Conservation (phyloP, 148 eudicot genomes). For the Cornus suecica region DNA sequence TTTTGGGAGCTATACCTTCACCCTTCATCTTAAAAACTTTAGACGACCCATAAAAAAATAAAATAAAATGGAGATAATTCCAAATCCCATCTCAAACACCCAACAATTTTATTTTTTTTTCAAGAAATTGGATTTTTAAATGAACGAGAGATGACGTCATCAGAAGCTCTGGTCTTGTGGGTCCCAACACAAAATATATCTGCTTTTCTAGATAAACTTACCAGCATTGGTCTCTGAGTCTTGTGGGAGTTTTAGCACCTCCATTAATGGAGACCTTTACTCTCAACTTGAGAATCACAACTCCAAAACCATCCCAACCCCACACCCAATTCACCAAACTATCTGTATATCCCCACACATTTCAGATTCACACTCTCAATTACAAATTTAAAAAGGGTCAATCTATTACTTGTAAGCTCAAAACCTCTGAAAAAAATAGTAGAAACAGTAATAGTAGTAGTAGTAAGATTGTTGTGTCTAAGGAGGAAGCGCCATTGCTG, state of each 20-base stretch:
- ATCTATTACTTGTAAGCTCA: constrained; percentile 40
- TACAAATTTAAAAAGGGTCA: constrained; percentile 7
- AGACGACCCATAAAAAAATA: no score
- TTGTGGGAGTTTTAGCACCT: neutral
- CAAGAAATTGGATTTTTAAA: no score
- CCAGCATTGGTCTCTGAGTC: neutral
- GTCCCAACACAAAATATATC: neutral
- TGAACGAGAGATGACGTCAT: no score
- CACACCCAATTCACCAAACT: constrained; percentile 31
- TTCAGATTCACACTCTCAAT: constrained; percentile 16
- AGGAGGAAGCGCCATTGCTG: constrained; percentile 53
- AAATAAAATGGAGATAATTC: no score
- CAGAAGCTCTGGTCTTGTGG: no score
- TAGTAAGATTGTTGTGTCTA: constrained; percentile 44
- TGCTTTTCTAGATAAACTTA: neutral
- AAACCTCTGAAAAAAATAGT: constrained; percentile 23
- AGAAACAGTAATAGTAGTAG: constrained; percentile 29
- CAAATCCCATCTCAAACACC: no score
- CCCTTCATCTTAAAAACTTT: no score
- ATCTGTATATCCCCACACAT: constrained; percentile 12
- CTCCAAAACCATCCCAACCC: constrained; percentile 12
- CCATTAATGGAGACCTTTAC: constrained; percentile 25
- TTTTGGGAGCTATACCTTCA: no score
- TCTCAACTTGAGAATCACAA: constrained; percentile 5
- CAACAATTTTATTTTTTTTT: no score